A percentile compares a stretch with the other conserved stretches of the same genome.
Evolutionary conservation across 371 early-diverging fungal species (phyloP).

Genomic region (Mortierella sp.): DNA sequence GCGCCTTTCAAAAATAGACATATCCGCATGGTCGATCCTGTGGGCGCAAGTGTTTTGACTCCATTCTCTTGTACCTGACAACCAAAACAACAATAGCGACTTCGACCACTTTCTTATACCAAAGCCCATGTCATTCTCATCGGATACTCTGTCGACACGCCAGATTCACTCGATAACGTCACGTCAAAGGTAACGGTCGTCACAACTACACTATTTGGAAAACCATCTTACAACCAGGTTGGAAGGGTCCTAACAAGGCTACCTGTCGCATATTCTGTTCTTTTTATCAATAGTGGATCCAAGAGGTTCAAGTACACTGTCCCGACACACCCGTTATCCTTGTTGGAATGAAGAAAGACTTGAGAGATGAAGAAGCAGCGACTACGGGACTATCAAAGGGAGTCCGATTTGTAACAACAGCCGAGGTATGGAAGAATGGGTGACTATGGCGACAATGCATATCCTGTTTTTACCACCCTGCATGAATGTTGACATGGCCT

Average conservation of each 20-base stretch:
- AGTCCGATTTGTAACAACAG: no score
- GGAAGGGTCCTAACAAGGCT: not conserved
- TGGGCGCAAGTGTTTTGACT: not conserved
- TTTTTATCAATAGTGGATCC: slow-evolving; percentile 80
- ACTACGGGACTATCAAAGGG: slow-evolving; percentile 87
- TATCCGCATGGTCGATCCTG: not conserved
- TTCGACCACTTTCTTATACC: slow-evolving; percentile 97
- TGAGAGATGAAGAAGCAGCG: slow-evolving; percentile 80
- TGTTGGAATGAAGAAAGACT: slow-evolving; percentile 94
- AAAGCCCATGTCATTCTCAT: slow-evolving; percentile 97
- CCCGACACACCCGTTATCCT: slow-evolving; percentile 89
- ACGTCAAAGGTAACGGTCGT: slow-evolving; percentile 85
- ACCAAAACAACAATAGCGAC: slow-evolving; percentile 95
- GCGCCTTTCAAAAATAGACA: not conserved
- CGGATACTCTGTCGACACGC: slow-evolving; percentile 93
- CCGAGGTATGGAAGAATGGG: no score
- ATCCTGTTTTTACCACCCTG: not conserved
- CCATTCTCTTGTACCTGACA: slow-evolving; percentile 81
- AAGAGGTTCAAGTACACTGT: slow-evolving; percentile 92
- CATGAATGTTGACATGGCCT: not conserved
- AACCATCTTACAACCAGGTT: no score
- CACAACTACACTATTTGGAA: not conserved
- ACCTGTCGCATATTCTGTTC: not conserved
- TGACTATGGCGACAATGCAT: not conserved
- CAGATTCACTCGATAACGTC: slow-evolving; percentile 96